Percentiles rank a stretch among this genome's conserved stretches.
Conservation (phyloP, 2,329 filamentous ascomycete genomes). For the Sarocladium strictum region DNA sequence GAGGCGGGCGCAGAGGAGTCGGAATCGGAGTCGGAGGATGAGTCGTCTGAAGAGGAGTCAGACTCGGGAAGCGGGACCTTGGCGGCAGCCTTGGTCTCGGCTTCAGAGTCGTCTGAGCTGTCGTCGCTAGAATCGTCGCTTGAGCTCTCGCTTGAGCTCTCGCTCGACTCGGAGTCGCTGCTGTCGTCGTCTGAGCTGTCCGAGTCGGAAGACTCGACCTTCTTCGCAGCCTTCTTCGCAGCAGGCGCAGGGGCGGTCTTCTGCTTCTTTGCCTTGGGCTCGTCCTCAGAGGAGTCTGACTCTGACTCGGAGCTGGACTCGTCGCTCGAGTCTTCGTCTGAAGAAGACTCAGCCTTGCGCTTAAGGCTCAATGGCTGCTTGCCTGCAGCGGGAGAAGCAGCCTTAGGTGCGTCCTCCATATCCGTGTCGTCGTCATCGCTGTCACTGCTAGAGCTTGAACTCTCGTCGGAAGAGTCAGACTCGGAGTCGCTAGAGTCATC, state of each 20-base stretch:
- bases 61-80: slow-evolving; percentile 30
- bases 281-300: slow-evolving; percentile 30
- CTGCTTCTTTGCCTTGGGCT: slow-evolving; percentile 47
- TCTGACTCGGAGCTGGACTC: slow-evolving; percentile 32
- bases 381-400: slow-evolving; percentile 14
- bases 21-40: slow-evolving; percentile 19
- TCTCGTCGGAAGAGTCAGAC: slow-evolving; percentile 8
- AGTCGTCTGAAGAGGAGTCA: slow-evolving; percentile 25
- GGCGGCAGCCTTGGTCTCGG: slow-evolving; percentile 13
- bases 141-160: slow-evolving; percentile 17
- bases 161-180: slow-evolving; percentile 25
- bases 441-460: slow-evolving; percentile 20
- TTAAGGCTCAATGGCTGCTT: slow-evolving; percentile 24
- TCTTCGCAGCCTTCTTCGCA: slow-evolving; percentile 9
- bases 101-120: slow-evolving; percentile 25
- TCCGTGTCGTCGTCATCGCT: slow-evolving; percentile 17
- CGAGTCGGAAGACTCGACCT: slow-evolving; percentile 13
- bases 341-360: slow-evolving; percentile 30
- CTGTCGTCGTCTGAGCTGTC: slow-evolving; percentile 29
- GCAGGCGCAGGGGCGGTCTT: slow-evolving; percentile 27
- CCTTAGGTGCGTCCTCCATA: slow-evolving; percentile 17
- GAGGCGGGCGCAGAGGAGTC: slow-evolving; percentile 13
- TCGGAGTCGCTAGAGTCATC: slow-evolving; percentile 15
- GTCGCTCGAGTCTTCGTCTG: slow-evolving; percentile 27
- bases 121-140: slow-evolving; percentile 22